These are phyloP conservation scores for Xerophyta viscosa DNA, from an alignment of 106 monocot genomes.

Conservation along the genomic window DNA sequence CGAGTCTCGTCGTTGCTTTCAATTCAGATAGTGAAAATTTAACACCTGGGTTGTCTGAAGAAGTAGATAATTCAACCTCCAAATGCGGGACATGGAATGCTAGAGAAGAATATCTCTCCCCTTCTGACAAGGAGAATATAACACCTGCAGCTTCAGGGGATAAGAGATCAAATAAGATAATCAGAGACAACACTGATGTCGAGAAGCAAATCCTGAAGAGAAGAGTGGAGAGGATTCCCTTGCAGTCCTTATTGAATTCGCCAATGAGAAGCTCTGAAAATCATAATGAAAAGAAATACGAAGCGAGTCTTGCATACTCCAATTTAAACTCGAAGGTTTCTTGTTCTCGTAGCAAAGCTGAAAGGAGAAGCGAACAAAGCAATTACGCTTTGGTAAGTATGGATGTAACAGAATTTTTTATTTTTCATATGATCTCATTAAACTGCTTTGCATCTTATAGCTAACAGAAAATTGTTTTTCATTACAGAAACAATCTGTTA, in stretches of 20 bases:
- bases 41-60: constrained; percentile 11
- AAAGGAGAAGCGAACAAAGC: not conserved
- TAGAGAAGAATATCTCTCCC: constrained; percentile 11
- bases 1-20: not conserved
- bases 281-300: constrained; percentile 1
- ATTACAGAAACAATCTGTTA: constrained; percentile 12
- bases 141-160: constrained; percentile 17
- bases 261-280: constrained; percentile 11
- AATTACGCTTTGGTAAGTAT: not conserved
- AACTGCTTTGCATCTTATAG: too few relatives aligned
- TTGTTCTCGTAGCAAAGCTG: too few relatives aligned
- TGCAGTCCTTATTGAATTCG: constrained; percentile 23
- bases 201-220: constrained; percentile 20
- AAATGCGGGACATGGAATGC: not conserved
- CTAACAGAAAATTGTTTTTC: too few relatives aligned
- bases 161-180: constrained; percentile 8
- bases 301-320: not conserved
- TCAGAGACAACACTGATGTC: constrained; percentile 2
- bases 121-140: constrained; percentile 33
- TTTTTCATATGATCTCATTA: not conserved
- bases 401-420: not conserved
- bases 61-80: not conserved
- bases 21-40: constrained; percentile 22
- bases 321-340: not conserved
- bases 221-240: constrained; percentile 30